A percentile compares a stretch with the other conserved stretches of the same genome.
Conservation (phyloP, 176 grass and related monocot genomes). For the Oryza glumipatula region DNA sequence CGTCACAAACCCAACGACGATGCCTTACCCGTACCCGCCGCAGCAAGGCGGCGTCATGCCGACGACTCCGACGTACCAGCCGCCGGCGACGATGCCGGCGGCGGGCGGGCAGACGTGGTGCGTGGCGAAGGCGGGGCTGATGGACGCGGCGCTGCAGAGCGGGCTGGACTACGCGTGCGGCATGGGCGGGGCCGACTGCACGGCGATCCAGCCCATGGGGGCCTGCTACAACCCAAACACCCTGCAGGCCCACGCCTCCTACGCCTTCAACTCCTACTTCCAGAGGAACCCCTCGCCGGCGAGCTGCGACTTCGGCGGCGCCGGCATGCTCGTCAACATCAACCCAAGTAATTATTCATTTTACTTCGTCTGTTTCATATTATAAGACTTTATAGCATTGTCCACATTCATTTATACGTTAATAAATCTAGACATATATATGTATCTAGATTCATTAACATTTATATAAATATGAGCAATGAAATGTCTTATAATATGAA, state of each 20-base stretch:
- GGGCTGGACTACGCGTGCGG: conserved; percentile 90
- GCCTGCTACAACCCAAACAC: conserved; percentile 87
- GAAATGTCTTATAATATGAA: no score
- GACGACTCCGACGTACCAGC: conserved; percentile 44
- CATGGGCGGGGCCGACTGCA: conserved; percentile 86
- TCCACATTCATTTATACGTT: no score
- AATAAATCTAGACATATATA: no score
- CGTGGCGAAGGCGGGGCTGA: conserved; percentile 67
- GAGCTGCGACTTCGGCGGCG: conserved; percentile 92
- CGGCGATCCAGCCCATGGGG: conserved; percentile 77
- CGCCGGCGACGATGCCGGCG: conserved; percentile 50
- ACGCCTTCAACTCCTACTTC: conserved; percentile 96
- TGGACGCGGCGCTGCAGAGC: conserved; percentile 55
- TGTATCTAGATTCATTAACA: no score
- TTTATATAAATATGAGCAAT: no score
- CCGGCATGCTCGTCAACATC: conserved; percentile 75
- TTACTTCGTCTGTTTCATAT: neutral
- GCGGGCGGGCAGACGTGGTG: conserved; percentile 71
- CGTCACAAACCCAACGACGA: conserved; percentile 70
- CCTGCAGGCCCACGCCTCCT: conserved; percentile 78
- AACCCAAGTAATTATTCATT: conserved; percentile 92
- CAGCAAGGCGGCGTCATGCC: conserved; percentile 39
- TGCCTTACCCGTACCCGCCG: conserved; percentile 50
- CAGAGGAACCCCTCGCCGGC: conserved; percentile 79
- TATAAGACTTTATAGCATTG: no score